Percentiles rank a stretch among this genome's conserved stretches.
These are phyloP conservation scores for Neoscytalidium dimidiatum DNA, from an alignment of 2,329 filamentous ascomycete species.

Conservation along the genomic window DNA sequence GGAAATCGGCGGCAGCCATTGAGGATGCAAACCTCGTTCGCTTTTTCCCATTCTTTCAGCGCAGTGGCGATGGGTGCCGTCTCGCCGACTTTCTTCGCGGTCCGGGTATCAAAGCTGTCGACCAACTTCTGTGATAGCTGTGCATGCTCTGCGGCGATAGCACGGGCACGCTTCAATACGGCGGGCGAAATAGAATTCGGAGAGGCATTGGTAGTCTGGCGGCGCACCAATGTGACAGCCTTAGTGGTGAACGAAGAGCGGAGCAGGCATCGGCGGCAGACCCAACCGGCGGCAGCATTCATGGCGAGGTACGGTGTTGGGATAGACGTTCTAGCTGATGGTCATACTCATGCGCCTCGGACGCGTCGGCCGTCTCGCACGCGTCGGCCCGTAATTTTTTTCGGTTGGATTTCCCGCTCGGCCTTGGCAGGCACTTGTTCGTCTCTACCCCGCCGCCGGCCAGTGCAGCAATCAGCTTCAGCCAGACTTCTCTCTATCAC, in stretches of 20 bases:
- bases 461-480: background rate
- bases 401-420: background rate
- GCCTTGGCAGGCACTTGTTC: conserved; percentile 1
- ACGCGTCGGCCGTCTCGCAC: conserved; percentile 3
- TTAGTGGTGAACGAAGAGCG: background rate
- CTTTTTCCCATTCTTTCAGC: conserved; percentile 59
- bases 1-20: background rate
- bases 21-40: conserved; percentile 52
- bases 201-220: conserved; percentile 3
- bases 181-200: conserved; percentile 51
- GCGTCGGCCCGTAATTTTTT: background rate
- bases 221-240: background rate
- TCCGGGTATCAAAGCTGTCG: conserved; percentile 56
- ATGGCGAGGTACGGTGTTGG: conserved; percentile 3
- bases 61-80: conserved; percentile 54
- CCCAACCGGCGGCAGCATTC: conserved; percentile 12
- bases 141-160: conserved; percentile 57
- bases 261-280: conserved; percentile 13
- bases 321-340: background rate
- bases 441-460: background rate
- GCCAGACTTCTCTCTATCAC: background rate
- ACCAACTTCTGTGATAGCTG: conserved; percentile 54
- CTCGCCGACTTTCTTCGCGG: conserved; percentile 61
- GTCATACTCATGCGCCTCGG: background rate
- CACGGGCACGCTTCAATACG: conserved; percentile 57